Conservation (phyloP, 768 basidiomycete species). For the Grammothele lineata region DNA sequence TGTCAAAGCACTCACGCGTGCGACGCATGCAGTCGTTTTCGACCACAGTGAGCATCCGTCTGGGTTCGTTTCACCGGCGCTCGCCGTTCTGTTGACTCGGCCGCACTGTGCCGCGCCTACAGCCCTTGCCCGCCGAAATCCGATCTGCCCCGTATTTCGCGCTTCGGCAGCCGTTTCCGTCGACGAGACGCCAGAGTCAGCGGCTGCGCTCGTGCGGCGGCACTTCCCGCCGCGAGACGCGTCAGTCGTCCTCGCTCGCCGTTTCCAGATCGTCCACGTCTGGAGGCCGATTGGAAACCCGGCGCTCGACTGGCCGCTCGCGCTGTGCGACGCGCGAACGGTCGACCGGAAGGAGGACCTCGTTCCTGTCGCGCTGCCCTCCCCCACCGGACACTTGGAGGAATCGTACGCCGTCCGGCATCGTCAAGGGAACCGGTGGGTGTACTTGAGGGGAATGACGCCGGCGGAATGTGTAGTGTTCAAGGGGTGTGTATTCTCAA, state of each 20-base stretch:
- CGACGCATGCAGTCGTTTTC: conserved; percentile 8
- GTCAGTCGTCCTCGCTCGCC: conserved; percentile 31
- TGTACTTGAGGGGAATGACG: conserved; percentile 28
- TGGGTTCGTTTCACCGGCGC: too few relatives aligned
- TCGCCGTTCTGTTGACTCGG: too few relatives aligned
- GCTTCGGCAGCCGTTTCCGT: too few relatives aligned
- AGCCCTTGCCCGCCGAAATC: too few relatives aligned
- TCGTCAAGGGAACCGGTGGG: conserved; percentile 15
- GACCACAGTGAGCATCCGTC: too few relatives aligned
- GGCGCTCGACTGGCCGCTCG: conserved; percentile 32
- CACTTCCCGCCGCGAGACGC: too few relatives aligned
- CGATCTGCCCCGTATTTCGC: too few relatives aligned
- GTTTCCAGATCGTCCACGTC: conserved; percentile 37
- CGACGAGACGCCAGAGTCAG: too few relatives aligned
- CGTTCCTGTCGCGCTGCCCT: conserved; percentile 27
- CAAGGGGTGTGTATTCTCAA: conserved; percentile 29
- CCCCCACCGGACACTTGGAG: conserved; percentile 11
- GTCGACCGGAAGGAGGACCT: conserved; percentile 30
- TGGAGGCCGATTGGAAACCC: conserved; percentile 35
- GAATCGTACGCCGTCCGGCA: conserved; percentile 27
- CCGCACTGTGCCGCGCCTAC: too few relatives aligned
- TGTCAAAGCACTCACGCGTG: conserved; percentile 33
- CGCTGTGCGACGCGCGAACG: conserved; percentile 31
- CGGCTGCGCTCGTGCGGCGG: conserved; percentile 7
- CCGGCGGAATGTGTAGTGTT: conserved; percentile 34